These are phyloP conservation scores for Curvularia eragrostidis DNA, from an alignment of 2,329 filamentous ascomycete species.

Conservation along the genomic window DNA sequence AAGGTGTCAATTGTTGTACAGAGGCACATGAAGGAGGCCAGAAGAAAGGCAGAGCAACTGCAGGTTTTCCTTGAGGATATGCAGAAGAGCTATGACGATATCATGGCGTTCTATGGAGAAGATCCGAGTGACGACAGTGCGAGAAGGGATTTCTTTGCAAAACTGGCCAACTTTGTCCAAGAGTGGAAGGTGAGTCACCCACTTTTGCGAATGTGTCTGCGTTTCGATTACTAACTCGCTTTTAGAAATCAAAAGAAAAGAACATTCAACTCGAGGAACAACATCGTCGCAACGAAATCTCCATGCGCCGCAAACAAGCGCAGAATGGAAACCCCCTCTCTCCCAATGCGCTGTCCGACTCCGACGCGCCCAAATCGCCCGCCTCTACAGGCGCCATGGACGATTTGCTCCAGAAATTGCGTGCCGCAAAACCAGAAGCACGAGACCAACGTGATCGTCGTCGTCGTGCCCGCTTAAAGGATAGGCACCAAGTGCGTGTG, in stretches of 20 bases:
- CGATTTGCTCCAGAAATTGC: conserved; percentile 89
- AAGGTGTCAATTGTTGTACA: conserved; percentile 91
- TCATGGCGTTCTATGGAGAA: conserved; percentile 96
- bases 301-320: conserved; percentile 79
- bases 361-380: conserved; percentile 59
- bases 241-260: conserved; percentile 87
- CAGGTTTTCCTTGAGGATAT: conserved; percentile 92
- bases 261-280: conserved; percentile 84
- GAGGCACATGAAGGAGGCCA: conserved; percentile 93
- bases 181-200: conserved; percentile 78
- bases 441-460: conserved; percentile 88
- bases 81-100: conserved; percentile 88
- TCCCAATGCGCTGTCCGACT: conserved; percentile 54
- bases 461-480: conserved; percentile 85
- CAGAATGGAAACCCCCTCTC: conserved; percentile 61
- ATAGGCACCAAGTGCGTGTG: conserved; percentile 86
- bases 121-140: conserved; percentile 90
- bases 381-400: conserved; percentile 94
- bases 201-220: background rate
- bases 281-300: conserved; percentile 83
- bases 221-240: conserved; percentile 10
- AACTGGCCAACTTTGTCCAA: conserved; percentile 84
- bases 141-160: conserved; percentile 93
- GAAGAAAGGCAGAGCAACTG: conserved; percentile 95
- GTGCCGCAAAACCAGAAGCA: conserved; percentile 88